These are phyloP conservation scores for Ambrosia trifida DNA, from an alignment of 129 eudicot genomes.

Conservation along the genomic window DNA sequence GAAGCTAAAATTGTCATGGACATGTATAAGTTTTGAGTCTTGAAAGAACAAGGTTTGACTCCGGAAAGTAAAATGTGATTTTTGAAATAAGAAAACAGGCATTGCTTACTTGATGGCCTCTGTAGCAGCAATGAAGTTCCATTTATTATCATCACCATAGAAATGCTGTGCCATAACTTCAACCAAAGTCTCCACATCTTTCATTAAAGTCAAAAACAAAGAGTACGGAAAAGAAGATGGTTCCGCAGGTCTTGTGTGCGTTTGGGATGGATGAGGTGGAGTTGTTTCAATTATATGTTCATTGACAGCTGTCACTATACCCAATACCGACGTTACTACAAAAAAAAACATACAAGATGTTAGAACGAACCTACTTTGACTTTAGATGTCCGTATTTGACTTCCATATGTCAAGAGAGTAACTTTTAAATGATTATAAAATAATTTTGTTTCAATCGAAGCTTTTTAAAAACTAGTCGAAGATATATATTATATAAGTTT, in stretches of 20 bases:
- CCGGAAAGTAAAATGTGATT: slow-evolving; percentile 15
- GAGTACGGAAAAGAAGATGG: slow-evolving; percentile 70
- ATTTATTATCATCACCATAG: slow-evolving; percentile 80
- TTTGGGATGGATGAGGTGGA: slow-evolving; percentile 48
- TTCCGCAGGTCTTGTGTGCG: slow-evolving; percentile 29
- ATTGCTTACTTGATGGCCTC: slow-evolving; percentile 78
- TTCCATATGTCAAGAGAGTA: not conserved
- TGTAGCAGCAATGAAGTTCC: slow-evolving; percentile 77
- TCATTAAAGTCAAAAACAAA: slow-evolving; percentile 67
- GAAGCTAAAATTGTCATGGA: slow-evolving; percentile 3
- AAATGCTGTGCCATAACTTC: slow-evolving; percentile 86
- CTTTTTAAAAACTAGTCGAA: slow-evolving; percentile 10
- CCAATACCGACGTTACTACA: slow-evolving; percentile 86
- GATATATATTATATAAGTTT: slow-evolving; percentile 8
- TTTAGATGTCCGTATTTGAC: slow-evolving; percentile 1
- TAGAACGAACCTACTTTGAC: slow-evolving; percentile 7
- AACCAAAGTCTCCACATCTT: slow-evolving; percentile 85
- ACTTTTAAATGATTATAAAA: not conserved
- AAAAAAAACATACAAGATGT: slow-evolving; percentile 18
- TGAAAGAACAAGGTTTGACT: slow-evolving; percentile 20
- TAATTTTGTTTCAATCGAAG: not conserved
- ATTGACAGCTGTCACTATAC: slow-evolving; percentile 77
- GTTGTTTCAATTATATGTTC: slow-evolving; percentile 83
- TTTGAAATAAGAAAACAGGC: slow-evolving; percentile 9
- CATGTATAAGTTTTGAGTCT: not conserved